Percentiles rank a stretch among this genome's conserved stretches.
These are phyloP conservation scores for Lodderomyces parapsilosis DNA, from an alignment of 1,139 yeast genomes.

Conservation along the genomic window DNA sequence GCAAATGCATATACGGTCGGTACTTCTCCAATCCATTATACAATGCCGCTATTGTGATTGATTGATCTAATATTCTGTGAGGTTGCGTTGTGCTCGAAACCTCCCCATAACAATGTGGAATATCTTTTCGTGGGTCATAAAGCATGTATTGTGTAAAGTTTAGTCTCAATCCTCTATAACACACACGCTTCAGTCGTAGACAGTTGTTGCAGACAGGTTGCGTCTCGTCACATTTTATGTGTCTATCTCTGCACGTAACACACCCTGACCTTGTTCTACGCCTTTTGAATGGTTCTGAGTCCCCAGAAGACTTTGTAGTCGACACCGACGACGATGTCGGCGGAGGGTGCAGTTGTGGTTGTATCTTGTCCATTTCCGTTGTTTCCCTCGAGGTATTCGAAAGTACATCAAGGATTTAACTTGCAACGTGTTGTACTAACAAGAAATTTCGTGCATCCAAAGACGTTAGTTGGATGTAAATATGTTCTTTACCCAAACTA, in stretches of 20 bases:
- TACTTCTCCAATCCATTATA: conserved; percentile 35
- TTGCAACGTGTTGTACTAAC: background rate
- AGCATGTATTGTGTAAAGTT: conserved; percentile 46
- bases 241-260: conserved; percentile 48
- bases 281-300: conserved; percentile 21
- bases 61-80: conserved; percentile 36
- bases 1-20: conserved; percentile 32
- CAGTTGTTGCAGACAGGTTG: conserved; percentile 48
- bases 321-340: background rate
- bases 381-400: background rate
- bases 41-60: conserved; percentile 41
- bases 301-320: background rate
- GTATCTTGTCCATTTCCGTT: background rate
- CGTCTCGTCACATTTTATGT: conserved; percentile 50
- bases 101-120: background rate
- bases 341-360: background rate
- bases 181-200: conserved; percentile 40
- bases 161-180: conserved; percentile 45
- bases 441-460: background rate
- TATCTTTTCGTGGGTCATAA: conserved; percentile 32
- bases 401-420: background rate
- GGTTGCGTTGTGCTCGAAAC: background rate
- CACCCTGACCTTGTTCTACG: conserved; percentile 48
- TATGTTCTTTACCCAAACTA: background rate
- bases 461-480: background rate